phyloP scores from a whole-genome alignment of 2,329 filamentous ascomycete species.

The Fusarium caatingaense region DNA sequence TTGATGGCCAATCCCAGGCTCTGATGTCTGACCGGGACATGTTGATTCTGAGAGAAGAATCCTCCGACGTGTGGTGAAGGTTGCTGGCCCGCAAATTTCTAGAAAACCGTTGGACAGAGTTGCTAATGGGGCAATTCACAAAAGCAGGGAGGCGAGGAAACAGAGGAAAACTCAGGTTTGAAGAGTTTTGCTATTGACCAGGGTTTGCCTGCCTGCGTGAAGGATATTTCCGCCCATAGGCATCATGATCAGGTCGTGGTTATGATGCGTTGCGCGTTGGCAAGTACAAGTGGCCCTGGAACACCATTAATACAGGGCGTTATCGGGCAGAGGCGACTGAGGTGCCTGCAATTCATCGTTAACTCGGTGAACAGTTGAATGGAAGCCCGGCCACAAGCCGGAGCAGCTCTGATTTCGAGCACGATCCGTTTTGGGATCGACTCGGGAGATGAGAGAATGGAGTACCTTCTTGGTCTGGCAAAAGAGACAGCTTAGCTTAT shows the following conservation, averaged over 20 bases:
- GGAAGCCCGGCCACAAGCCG: conserved; percentile 35
- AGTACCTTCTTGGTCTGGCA: conserved; percentile 37
- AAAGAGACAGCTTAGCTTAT: conserved; percentile 44
- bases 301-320: conserved; percentile 35
- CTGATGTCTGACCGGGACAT: conserved; percentile 41
- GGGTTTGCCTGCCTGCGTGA: conserved; percentile 22
- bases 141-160: conserved; percentile 41
- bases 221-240: conserved; percentile 17
- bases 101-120: conserved; percentile 48
- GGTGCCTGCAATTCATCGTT: conserved; percentile 21
- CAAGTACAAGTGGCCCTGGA: conserved; percentile 19
- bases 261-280: conserved; percentile 7
- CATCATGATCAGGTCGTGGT: conserved; percentile 22
- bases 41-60: conserved; percentile 48
- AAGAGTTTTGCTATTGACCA: conserved; percentile 45
- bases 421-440: conserved; percentile 36
- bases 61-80: conserved; percentile 46
- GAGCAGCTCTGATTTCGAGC: conserved; percentile 26
- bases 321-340: conserved; percentile 28
- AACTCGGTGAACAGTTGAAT: conserved; percentile 22
- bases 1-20: conserved; percentile 43
- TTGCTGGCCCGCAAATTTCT: conserved; percentile 49
- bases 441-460: conserved; percentile 42
- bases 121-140: conserved; percentile 39
- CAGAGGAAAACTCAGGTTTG: conserved; percentile 43